These are phyloP conservation scores for Backusella liffmaniae DNA, from an alignment of 192 early-diverging fungal genomes.

Conservation along the genomic window DNA sequence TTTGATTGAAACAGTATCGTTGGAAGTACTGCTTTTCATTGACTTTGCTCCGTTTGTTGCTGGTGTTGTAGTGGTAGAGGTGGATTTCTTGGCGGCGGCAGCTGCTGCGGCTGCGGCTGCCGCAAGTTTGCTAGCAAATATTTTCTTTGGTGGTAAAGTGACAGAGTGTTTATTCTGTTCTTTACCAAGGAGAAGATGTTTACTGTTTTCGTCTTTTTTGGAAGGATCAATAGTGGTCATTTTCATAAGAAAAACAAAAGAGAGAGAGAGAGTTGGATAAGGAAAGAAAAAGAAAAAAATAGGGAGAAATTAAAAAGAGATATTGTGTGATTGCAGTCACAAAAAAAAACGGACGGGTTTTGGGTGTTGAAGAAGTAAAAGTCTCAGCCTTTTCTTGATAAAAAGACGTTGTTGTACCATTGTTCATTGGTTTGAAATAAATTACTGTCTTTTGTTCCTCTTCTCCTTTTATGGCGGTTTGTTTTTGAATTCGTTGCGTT, in stretches of 20 bases:
- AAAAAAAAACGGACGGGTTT: background rate
- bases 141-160: constrained; percentile 12
- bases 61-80: background rate
- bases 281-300: background rate
- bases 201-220: constrained; percentile 4
- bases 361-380: background rate
- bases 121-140: constrained; percentile 16
- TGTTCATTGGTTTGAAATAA: background rate
- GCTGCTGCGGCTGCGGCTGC: constrained; percentile 9
- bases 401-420: background rate
- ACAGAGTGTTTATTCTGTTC: constrained; percentile 16
- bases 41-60: background rate
- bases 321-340: background rate
- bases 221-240: constrained; percentile 17
- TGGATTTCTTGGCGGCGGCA: background rate
- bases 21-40: background rate
- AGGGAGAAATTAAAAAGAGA: background rate
- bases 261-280: background rate
- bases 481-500: background rate
- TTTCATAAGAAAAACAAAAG: background rate
- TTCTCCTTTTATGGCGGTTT: background rate
- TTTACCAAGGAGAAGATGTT: constrained; percentile 1
- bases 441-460: background rate
- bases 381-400: background rate
- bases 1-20: background rate